Evolutionary conservation across 805 yeast species (phyloP).

Genomic region (Phaffomyces opuntiae): DNA sequence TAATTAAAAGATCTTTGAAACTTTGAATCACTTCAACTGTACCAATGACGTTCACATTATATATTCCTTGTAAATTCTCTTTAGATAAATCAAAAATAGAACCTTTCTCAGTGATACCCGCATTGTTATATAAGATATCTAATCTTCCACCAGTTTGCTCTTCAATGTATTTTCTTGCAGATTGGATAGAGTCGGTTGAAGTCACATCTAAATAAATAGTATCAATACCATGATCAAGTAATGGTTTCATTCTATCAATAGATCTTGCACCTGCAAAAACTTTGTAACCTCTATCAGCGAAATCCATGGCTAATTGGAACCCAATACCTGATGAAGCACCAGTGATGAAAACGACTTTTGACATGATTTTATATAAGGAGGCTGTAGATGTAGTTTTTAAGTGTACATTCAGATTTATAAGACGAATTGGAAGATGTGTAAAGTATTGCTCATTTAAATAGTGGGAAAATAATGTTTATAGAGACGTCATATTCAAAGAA

Average conservation of each 20-base stretch:
- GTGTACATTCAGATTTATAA: too few relatives aligned
- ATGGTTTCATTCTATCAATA: slow-evolving; percentile 24
- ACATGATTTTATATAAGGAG: too few relatives aligned
- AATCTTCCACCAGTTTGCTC: slow-evolving; percentile 27
- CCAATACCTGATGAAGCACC: slow-evolving; percentile 63
- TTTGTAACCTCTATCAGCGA: slow-evolving; percentile 34
- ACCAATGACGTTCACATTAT: slow-evolving; percentile 34
- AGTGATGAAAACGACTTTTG: slow-evolving; percentile 39
- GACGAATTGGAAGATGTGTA: too few relatives aligned
- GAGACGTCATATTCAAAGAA: too few relatives aligned
- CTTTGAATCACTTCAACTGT: slow-evolving; percentile 30
- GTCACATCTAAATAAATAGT: slow-evolving; percentile 32
- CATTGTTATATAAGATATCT: slow-evolving; percentile 35
- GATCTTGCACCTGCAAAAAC: slow-evolving; percentile 31
- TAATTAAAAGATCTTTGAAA: slow-evolving; percentile 26
- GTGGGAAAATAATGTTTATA: too few relatives aligned
- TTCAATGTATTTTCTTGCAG: slow-evolving; percentile 20
- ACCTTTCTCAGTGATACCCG: slow-evolving; percentile 24
- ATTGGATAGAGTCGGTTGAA: slow-evolving; percentile 21
- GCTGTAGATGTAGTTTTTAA: too few relatives aligned
- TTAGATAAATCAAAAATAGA: slow-evolving; percentile 30
- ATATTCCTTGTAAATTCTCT: slow-evolving; percentile 13
- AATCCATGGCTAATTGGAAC: slow-evolving; percentile 36
- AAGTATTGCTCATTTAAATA: too few relatives aligned
- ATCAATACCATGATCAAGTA: slow-evolving; percentile 26